Evolutionary conservation across 257 asterid genomes (phyloP).

Genomic region (Ocimum tenuiflorum): DNA sequence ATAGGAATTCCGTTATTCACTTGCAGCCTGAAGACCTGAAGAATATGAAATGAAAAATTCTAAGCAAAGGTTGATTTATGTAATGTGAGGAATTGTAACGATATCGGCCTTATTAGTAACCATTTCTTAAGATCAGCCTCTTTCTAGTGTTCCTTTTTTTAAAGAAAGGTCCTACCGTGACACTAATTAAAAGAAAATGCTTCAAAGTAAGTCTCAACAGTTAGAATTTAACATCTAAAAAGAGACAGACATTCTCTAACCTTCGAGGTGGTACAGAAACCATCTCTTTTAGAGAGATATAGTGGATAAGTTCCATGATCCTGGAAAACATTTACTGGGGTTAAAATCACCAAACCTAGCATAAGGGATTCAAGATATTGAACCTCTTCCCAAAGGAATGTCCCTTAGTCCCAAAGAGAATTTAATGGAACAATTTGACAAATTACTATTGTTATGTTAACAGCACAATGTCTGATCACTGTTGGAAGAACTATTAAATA

Average conservation of each 20-base stretch:
- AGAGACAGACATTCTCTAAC: not conserved
- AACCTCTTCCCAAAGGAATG: not conserved
- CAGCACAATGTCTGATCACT: not conserved
- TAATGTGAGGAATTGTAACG: not conserved
- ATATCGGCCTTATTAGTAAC: too few species aligned
- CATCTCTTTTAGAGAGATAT: conserved; percentile 3
- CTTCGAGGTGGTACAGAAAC: not conserved
- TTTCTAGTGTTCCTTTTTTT: conserved; percentile 6
- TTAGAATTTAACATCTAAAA: not conserved
- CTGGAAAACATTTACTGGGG: not conserved
- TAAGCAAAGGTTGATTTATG: conserved; percentile 5
- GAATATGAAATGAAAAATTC: conserved; percentile 18
- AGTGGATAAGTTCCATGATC: conserved; percentile 5
- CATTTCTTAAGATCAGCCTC: conserved; percentile 2
- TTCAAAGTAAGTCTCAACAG: not conserved
- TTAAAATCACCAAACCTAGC: conserved; percentile 9
- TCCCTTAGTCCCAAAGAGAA: not conserved
- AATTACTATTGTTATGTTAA: not conserved
- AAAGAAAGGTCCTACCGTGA: not conserved
- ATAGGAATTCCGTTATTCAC: conserved; percentile 97
- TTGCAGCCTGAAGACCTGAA: conserved; percentile 91
- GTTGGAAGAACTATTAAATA: not conserved
- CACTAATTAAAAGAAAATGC: not conserved
- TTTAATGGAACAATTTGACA: not conserved
- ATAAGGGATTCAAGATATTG: not conserved